A percentile compares a stretch with the other conserved stretches of the same genome.
phyloP scores from a whole-genome alignment of 1,139 yeast genomes.

The Kodamaea sp. region DNA sequence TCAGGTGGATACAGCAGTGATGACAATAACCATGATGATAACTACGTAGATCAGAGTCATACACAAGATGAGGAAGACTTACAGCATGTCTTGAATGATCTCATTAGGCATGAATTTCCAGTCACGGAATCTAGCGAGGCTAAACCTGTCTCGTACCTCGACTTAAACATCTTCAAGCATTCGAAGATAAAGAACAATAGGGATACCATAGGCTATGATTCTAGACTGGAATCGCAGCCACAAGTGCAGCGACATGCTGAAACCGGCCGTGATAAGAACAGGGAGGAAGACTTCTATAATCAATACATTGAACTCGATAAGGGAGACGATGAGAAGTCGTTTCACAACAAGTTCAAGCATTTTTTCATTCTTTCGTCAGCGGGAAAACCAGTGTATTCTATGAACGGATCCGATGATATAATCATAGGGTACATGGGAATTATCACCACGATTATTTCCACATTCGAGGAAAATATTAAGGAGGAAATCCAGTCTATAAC shows the following conservation, averaged over 20 bases:
- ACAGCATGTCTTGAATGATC: conserved; percentile 26
- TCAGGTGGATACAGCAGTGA: conserved; percentile 7
- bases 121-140: not conserved
- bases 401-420: conserved; percentile 73
- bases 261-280: not conserved
- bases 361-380: conserved; percentile 85
- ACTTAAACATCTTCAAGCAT: conserved; percentile 12
- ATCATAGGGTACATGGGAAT: conserved; percentile 76
- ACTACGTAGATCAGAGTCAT: conserved; percentile 12
- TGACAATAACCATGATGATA: conserved; percentile 10
- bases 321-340: conserved; percentile 23
- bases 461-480: conserved; percentile 48
- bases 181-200: not conserved
- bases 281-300: conserved; percentile 15
- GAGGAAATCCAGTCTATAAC: conserved; percentile 32
- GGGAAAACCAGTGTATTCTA: conserved; percentile 88
- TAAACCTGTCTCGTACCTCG: conserved; percentile 7
- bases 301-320: conserved; percentile 22
- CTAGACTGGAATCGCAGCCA: not conserved
- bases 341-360: conserved; percentile 57
- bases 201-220: not conserved
- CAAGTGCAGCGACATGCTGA: not conserved
- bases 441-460: conserved; percentile 65
- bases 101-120: conserved; percentile 21
- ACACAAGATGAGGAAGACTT: conserved; percentile 31